Base-by-base conservation (phyloP, 805 yeast genomes). In the Kodamaea lidongshanica region DNA sequence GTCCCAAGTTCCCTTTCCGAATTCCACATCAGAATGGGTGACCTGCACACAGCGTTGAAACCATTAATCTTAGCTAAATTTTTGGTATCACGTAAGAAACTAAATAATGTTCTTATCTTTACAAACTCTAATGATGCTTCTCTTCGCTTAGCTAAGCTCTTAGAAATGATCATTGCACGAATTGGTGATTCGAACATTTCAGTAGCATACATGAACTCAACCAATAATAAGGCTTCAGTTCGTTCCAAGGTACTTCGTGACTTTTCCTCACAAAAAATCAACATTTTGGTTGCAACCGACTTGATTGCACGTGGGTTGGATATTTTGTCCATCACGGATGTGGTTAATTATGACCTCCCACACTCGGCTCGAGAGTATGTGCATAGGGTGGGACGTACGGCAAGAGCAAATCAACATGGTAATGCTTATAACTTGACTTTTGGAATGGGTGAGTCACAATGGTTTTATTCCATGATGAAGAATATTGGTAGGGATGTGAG, bases 361-460 rank as follows among this genome's bases (percentile, higher is more conserved):
- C 67, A 74, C 15, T 81, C 95, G 1, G 70, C 88, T 1, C 78
- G 94, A 40, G 97, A 92, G 45, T 92, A 92, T 44, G 86, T 92
- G 16, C 99, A 92, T 57, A 72, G 99, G 47, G 86, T 87, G 22
- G 99, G 99, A 23, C 78, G 99, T 63, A 88, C 97, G 0, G 96
- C 97, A 2, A 76, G 99, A 59, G 99, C 98, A 2, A 79, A 81
- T 30, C 72, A 77, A 19, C 30, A 42, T 1, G 99, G 99, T 50
- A 59, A 62, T 20, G 95, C 95, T 0, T 72, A 77, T 50, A 81
- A 76, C 27, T 52, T 89, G 15, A 65, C 78, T n/a, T 66, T 76
- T 35, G 94, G 95, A 16, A 74, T 73, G 32, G 88, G 87, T 31
- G 97, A 92, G 45, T 66, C 62, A 29, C 76, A 68, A 41, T 81